phyloP scores from a whole-genome alignment of 2,329 filamentous ascomycete genomes.

The Colletotrichum coccodes region DNA sequence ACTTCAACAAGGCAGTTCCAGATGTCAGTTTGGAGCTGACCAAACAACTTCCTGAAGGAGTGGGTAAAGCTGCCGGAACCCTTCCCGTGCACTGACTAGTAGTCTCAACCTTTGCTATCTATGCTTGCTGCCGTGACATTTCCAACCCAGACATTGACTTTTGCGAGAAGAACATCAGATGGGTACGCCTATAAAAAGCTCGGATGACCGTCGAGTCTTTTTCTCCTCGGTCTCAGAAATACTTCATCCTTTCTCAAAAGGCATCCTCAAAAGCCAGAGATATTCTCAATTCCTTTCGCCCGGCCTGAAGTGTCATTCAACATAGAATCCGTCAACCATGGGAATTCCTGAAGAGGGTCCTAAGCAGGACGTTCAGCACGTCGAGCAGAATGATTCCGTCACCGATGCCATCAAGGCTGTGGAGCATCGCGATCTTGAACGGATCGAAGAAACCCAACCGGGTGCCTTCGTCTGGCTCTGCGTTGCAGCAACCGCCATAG shows the following conservation, averaged over 20 bases:
- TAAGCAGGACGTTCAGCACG: background rate
- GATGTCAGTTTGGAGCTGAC: background rate
- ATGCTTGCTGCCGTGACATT: background rate
- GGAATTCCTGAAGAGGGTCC: background rate
- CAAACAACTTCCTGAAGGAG: background rate
- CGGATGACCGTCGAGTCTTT: too few species aligned
- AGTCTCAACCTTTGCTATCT: too few species aligned
- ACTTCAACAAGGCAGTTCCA: background rate
- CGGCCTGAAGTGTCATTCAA: too few species aligned
- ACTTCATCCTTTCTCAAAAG: too few species aligned
- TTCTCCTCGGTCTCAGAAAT: too few species aligned
- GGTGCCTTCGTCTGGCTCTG: slow-evolving; percentile 40
- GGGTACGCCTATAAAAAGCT: too few species aligned
- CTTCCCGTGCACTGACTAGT: background rate
- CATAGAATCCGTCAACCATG: background rate
- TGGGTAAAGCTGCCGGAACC: background rate
- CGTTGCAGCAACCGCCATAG: slow-evolving; percentile 39
- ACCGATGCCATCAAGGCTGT: slow-evolving; percentile 12
- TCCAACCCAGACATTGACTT: too few species aligned
- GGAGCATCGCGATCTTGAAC: slow-evolving; percentile 17
- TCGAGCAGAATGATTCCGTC: slow-evolving; percentile 7
- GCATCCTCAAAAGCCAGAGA: too few species aligned
- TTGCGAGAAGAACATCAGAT: too few species aligned
- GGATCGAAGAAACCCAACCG: slow-evolving; percentile 38
- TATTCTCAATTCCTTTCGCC: background rate